Percentiles rank a stretch among this genome's conserved stretches.
Evolutionary conservation across 2,329 filamentous ascomycete species (phyloP).

Genomic region (Grosmannia clavigera): DNA sequence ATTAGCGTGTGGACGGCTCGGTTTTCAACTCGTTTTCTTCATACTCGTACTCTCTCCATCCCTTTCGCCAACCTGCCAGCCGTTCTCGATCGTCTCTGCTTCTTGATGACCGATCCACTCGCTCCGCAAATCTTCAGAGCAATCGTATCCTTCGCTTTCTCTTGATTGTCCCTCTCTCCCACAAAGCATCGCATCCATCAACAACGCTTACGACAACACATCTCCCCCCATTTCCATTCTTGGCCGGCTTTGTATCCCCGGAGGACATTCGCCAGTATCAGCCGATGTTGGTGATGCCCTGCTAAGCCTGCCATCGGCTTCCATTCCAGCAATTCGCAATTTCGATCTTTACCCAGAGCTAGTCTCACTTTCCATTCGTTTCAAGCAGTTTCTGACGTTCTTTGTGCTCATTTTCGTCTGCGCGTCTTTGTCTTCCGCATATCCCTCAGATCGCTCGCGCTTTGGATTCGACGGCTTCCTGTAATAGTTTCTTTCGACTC

Average conservation of each 20-base stretch:
- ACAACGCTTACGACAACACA: not conserved
- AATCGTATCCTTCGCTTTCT: constrained; percentile 2
- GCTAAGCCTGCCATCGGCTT: constrained; percentile 1
- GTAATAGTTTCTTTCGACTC: not conserved
- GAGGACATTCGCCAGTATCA: not conserved
- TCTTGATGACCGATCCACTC: not conserved
- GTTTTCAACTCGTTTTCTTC: not conserved
- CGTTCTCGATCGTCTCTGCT: not conserved
- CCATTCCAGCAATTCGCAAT: not conserved
- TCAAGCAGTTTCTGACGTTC: not conserved
- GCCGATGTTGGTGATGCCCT: not conserved
- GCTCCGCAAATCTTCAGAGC: not conserved
- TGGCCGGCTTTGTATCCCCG: not conserved
- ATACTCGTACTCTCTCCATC: not conserved
- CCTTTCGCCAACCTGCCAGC: not conserved
- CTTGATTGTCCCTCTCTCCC: not conserved
- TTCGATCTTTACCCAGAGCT: constrained; percentile 4
- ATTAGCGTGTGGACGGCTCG: not conserved
- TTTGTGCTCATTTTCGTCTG: no score
- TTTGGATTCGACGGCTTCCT: not conserved
- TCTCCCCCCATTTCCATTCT: not conserved
- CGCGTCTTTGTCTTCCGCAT: not conserved
- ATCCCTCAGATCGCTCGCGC: not conserved
- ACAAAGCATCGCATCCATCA: not conserved
- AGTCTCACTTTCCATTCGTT: not conserved